phyloP scores from a whole-genome alignment of 176 grass and related monocot species.

The Avena sativa region DNA sequence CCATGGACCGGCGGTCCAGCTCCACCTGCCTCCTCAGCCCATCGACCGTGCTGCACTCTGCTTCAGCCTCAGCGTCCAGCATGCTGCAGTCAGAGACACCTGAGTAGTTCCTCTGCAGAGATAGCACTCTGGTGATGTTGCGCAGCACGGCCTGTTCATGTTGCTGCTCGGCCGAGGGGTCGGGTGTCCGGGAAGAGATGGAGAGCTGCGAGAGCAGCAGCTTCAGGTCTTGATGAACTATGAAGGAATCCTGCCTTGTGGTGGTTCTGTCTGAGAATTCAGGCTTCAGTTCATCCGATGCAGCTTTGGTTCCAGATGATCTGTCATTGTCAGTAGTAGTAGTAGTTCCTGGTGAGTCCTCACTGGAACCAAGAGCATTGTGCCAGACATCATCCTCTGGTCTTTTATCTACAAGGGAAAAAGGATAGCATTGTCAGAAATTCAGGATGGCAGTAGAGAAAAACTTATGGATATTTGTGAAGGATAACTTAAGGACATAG shows the following conservation, averaged over 20 bases:
- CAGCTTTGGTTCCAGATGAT: slow-evolving; percentile 24
- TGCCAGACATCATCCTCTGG: slow-evolving; percentile 42
- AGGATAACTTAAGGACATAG: not conserved
- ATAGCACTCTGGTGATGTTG: slow-evolving; percentile 61
- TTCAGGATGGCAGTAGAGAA: not conserved
- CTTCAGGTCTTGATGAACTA: slow-evolving; percentile 70
- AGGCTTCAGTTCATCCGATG: slow-evolving; percentile 13
- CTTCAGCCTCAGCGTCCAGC: slow-evolving; percentile 46
- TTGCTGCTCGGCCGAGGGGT: slow-evolving; percentile 31
- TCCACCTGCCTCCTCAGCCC: slow-evolving; percentile 64
- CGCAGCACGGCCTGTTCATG: slow-evolving; percentile 56
- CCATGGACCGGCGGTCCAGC: slow-evolving; percentile 73
- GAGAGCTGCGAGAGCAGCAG: slow-evolving; percentile 70
- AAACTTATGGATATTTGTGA: not conserved
- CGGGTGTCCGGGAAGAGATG: slow-evolving; percentile 34
- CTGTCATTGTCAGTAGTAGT: not conserved
- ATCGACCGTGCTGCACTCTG: slow-evolving; percentile 55
- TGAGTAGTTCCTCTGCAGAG: slow-evolving; percentile 56
- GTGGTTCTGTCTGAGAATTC: slow-evolving; percentile 46
- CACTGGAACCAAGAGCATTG: slow-evolving; percentile 12
- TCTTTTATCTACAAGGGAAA: not conserved
- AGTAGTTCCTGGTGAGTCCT: not conserved
- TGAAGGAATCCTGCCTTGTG: slow-evolving; percentile 51
- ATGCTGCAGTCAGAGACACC: slow-evolving; percentile 49
- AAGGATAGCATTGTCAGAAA: slow-evolving; percentile 16